Evolutionary conservation across 768 basidiomycete species (phyloP), one percentile per base, ranked within the genome.

Genomic region (Leccinellum albellum): DNA sequence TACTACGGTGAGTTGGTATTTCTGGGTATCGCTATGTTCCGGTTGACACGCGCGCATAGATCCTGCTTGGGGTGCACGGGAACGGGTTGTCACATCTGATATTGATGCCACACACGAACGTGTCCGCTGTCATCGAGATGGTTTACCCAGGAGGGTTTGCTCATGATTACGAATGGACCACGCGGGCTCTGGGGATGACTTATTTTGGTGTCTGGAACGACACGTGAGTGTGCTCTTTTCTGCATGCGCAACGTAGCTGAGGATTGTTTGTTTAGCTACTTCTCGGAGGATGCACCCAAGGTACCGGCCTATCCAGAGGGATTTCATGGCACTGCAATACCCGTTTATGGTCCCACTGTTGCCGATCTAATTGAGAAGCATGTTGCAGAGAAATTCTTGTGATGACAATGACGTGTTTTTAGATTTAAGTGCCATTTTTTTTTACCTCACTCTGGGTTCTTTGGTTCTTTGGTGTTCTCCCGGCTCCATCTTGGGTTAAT

Each of bases 21-120:
- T 15, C 44, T 37, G 23, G 44, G 53, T 21, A 2, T 17, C 13
- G 26, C 20, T 31, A 54, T 15, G 32, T 46, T 24, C n/a, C 2
- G 10, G 42, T 51, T 54, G 55, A 59, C 50, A n/a, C 7, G 4
- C 57, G 21, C 56, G 3, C 33, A 24, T 49, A 89, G 87, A 78
- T 89, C 56, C 69, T 90, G 64, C 73, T 90, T 9, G 88, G 88
- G 29, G 82, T 89, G 1, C 88, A 89, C 59, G 89, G 90, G 6
- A 92, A 91, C 62, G 90, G 91, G 7, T 78, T 94, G 0, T 88
- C 90, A 9, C 90, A 92, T 64, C 78, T 94, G n/a, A 79, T 94
- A 44, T 84, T 88, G 76, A 92, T 94, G 90, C 83, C 87, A 21
- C 80, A 81, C 1, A 88, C 85, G 4, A 82, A 82, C 0, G 71